These are phyloP conservation scores for Cinchona pubescens DNA, from an alignment of 257 asterid genomes.

Conservation along the genomic window DNA sequence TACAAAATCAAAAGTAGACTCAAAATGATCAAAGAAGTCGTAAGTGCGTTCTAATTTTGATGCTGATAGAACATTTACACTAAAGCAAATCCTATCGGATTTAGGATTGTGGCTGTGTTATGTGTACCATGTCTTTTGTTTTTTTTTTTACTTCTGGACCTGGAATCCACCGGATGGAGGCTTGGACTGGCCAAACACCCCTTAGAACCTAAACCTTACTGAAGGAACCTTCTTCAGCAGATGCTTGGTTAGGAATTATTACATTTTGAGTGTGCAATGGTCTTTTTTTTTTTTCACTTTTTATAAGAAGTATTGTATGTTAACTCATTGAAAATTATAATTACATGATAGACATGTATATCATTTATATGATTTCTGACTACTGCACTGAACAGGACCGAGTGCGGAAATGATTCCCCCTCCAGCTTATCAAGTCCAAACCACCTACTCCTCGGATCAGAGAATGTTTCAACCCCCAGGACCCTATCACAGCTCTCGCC, in stretches of 20 bases:
- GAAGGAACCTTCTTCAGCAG: no score
- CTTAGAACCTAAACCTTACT: no score
- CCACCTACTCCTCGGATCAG: conserved; percentile 32
- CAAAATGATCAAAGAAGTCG: no score
- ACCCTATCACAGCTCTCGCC: conserved; percentile 31
- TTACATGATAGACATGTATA: background rate
- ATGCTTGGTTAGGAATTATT: background rate
- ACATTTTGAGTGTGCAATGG: background rate
- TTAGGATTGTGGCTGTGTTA: background rate
- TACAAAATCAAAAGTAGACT: no score
- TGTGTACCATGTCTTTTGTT: no score
- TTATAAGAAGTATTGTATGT: background rate
- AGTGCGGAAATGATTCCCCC: conserved; percentile 20
- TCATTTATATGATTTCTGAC: conserved; percentile 6
- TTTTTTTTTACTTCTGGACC: no score
- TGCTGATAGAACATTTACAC: background rate
- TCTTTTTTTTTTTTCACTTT: background rate
- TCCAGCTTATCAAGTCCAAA: conserved; percentile 31
- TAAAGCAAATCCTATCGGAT: background rate
- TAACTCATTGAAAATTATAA: conserved; percentile 7
- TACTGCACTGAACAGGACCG: conserved; percentile 36
- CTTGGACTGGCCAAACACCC: no score
- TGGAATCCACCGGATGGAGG: no score
- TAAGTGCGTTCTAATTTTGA: no score
- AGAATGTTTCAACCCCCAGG: conserved; percentile 37